Conservation (phyloP, 202 grass and related monocot genomes). For the Zoysia matrella region DNA sequence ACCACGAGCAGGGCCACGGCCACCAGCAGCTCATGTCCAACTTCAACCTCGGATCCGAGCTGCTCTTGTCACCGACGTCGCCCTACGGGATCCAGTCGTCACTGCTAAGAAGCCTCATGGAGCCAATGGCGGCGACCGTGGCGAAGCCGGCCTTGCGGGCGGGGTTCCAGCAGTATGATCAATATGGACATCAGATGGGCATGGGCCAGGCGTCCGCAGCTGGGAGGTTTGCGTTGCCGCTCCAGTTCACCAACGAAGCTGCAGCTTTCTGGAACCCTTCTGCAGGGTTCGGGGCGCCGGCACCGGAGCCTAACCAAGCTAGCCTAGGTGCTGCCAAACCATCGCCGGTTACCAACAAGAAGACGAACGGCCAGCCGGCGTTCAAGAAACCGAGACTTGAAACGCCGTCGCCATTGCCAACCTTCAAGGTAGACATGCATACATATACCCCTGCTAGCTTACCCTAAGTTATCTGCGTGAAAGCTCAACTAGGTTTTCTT, state of each 20-base stretch:
- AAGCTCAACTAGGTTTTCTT: constrained; percentile 12
- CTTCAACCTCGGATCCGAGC: constrained; percentile 44
- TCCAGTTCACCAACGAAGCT: constrained; percentile 74
- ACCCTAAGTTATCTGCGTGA: background rate
- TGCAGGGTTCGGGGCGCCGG: constrained; percentile 42
- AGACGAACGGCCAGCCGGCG: background rate
- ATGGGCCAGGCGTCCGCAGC: constrained; percentile 25
- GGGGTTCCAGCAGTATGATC: constrained; percentile 50
- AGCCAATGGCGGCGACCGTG: constrained; percentile 22
- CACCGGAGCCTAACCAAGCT: constrained; percentile 6
- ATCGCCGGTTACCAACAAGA: constrained; percentile 50
- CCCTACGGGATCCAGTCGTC: constrained; percentile 60
- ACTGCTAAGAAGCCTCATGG: constrained; percentile 73
- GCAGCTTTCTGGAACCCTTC: constrained; percentile 77
- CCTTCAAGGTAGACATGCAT: constrained; percentile 66
- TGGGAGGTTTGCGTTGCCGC: constrained; percentile 38
- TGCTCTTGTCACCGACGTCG: constrained; percentile 56
- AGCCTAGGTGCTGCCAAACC: constrained; percentile 14
- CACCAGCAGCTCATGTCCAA: constrained; percentile 42
- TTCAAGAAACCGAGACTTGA: constrained; percentile 37
- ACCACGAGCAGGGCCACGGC: constrained; percentile 17
- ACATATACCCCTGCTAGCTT: background rate
- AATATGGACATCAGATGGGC: constrained; percentile 46
- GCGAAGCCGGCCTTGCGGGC: constrained; percentile 17
- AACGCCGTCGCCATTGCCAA: constrained; percentile 80